Base-by-base conservation (phyloP, 371 early-diverging fungal genomes). In the Choanephora cucurbitarum region DNA sequence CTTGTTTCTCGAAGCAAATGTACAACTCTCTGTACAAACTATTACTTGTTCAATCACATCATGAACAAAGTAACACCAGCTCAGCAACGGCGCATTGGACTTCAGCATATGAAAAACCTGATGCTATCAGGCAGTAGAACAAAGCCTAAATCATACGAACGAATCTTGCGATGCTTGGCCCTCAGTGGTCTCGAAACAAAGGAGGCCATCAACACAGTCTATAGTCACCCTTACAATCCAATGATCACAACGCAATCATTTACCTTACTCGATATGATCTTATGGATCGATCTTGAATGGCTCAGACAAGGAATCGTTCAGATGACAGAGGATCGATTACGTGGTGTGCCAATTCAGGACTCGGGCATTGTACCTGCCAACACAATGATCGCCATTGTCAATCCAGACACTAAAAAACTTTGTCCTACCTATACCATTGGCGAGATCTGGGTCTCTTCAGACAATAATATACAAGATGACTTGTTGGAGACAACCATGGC, bases 381-480 rank as follows among this genome's bases (percentile, higher is more conserved):
- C 60, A 89, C 93, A 0, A 87, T 89, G 70, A 82, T 91, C n/a
- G 93, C 91, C 22, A 89, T 92, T 43, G 90, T 91, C 39, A 82
- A 91, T 49, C 91, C 92, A 0, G 77, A 73, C 21, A 87, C 89
- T 2, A 70, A 67, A 3, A 73, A 55, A 13, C 70, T 87, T 2
- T 83, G 89, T 59, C 75, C 81, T 1, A 80, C 84, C 13, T 79
- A 90, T 50, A 80, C 82, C 43, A 72, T 92, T 46, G 94, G 94
- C 17, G 94, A 93, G 67, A 89, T 93, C 14, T 93, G 92, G 91
- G 91, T 93, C 7, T 81, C 83, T 17, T 83, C 83, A n/a, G 81
- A 83, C n/a, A 72, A 75, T 23, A 87, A 81, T 54, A 73, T 79
- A 15, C 69, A 77, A 24, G 63, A 55, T 0, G 43, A 28, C 6